Evolutionary conservation across 2,329 filamentous ascomycete species (phyloP), one percentile per base, ranked within the genome.

Genomic region (Aspergillus sp.): DNA sequence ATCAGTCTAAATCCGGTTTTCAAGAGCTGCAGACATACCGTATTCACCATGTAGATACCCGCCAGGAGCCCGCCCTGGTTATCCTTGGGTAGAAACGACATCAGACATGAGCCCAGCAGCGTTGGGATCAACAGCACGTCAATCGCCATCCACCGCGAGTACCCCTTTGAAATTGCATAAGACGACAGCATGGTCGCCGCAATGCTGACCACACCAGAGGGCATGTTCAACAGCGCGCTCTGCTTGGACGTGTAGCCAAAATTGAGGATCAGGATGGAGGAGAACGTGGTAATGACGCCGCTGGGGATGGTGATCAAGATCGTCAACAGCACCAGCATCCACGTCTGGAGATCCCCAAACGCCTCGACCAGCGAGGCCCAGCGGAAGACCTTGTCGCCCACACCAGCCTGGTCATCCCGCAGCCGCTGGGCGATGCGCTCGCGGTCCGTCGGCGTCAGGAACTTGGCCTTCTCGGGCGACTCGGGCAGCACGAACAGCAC

Each of bases 211-310:
- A 69, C 67, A 8, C 76, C 76, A 4, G 68, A 68, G 0, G 77
- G 77, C 24, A 75, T 74, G 19, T 72, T 74, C n/a, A 79, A 62
- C 22, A 79, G 61, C 1, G 75, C 71, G 11, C 74, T 71, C 47
- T 75, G 52, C 35, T 71, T 70, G 14, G 69, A 64, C 1, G 67
- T 70, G 54, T 76, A 79, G 6, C 76, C 76, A 42, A 76, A 75
- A 13, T 68, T 68, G 40, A 55, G 58, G 36, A 69, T 69, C 13
- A 79, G 67, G 9, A 75, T 76, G 2, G 70, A 67, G 10, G 71
- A 73, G 56, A 76, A 79, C 26, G 72, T 76, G 16, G 70, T 73
- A 13, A 79, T 67, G 3, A 74, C 74, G 11, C 75, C 76, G 49
- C 74, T 78, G 1, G 73, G 73, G 14, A 76, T 70, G 20, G 62